phyloP scores from a whole-genome alignment of 2,329 filamentous ascomycete species.

The Elsinoe ampelina region DNA sequence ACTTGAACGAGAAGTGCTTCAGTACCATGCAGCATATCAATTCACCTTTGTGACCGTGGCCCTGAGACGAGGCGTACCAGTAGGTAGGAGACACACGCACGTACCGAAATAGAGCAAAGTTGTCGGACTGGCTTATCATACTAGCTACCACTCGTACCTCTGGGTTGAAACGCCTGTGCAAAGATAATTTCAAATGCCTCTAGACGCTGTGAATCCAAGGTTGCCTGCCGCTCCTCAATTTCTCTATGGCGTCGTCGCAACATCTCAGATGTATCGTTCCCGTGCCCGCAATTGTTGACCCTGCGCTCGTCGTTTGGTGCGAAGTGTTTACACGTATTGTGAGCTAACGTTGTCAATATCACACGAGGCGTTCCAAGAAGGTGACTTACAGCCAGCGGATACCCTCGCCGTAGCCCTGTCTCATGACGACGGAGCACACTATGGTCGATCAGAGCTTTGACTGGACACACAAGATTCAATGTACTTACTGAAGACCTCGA shows the following conservation, averaged over 20 bases:
- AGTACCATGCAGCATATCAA: too few species aligned
- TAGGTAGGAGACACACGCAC: too few species aligned
- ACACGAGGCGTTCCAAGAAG: neutral
- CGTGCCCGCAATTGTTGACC: neutral
- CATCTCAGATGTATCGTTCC: neutral
- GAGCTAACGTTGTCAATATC: slow-evolving; percentile 32
- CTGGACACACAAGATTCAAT: neutral
- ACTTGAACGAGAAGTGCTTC: too few species aligned
- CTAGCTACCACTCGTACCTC: slow-evolving; percentile 2
- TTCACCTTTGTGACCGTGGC: too few species aligned
- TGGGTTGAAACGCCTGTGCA: neutral
- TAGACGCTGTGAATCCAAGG: slow-evolving; percentile 3
- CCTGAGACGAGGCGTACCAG: too few species aligned
- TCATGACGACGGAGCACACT: slow-evolving; percentile 96
- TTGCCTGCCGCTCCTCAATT: neutral
- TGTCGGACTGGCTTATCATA: neutral
- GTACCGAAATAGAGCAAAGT: too few species aligned
- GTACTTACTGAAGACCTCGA: slow-evolving; percentile 70
- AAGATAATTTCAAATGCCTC: slow-evolving; percentile 3
- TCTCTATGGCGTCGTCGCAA: neutral
- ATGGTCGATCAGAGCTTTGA: neutral
- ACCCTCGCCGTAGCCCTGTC: slow-evolving; percentile 83
- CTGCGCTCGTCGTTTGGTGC: neutral
- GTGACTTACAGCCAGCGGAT: slow-evolving; percentile 64
- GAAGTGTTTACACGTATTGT: slow-evolving; percentile 64